Conservation (phyloP, 1,139 yeast species). For the Pneumocystis carinii region DNA sequence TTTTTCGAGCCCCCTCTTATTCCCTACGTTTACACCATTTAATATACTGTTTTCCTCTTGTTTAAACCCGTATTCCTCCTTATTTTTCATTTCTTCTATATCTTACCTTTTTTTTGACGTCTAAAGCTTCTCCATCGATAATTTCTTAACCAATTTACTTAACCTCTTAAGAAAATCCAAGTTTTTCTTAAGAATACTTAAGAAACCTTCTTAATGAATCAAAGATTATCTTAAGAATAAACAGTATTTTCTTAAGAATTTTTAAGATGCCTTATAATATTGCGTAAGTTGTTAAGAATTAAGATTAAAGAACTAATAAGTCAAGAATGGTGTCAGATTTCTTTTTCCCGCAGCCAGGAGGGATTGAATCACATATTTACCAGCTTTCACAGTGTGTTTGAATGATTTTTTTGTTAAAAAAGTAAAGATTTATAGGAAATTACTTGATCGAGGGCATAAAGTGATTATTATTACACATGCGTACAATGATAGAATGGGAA, state of each 20-base stretch:
- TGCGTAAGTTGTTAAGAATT: slow-evolving; percentile 26
- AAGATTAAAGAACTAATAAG: not conserved
- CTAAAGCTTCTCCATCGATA: too few relatives aligned
- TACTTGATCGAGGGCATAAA: slow-evolving; percentile 73
- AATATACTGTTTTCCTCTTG: not conserved
- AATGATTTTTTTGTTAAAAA: not conserved
- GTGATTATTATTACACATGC: slow-evolving; percentile 69
- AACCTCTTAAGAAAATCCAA: too few relatives aligned
- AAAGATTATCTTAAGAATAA: too few relatives aligned
- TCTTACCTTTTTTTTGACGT: not conserved
- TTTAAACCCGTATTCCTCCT: not conserved
- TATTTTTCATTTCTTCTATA: not conserved
- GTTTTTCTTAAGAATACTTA: too few relatives aligned
- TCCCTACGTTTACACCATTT: not conserved
- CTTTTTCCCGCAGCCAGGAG: slow-evolving; percentile 97
- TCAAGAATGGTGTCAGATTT: slow-evolving; percentile 83
- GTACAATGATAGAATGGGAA: slow-evolving; percentile 67
- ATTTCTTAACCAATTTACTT: too few relatives aligned
- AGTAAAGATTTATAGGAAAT: slow-evolving; percentile 37
- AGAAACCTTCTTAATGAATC: too few relatives aligned
- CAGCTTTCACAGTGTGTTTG: slow-evolving; percentile 36
- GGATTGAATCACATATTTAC: slow-evolving; percentile 88
- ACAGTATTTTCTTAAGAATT: not conserved
- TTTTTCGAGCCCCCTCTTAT: not conserved
- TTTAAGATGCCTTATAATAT: slow-evolving; percentile 27